A percentile compares a stretch with the other conserved stretches of the same genome.
phyloP scores from a whole-genome alignment of 2,329 filamentous ascomycete genomes.

The Botrytis pseudocinerea region DNA sequence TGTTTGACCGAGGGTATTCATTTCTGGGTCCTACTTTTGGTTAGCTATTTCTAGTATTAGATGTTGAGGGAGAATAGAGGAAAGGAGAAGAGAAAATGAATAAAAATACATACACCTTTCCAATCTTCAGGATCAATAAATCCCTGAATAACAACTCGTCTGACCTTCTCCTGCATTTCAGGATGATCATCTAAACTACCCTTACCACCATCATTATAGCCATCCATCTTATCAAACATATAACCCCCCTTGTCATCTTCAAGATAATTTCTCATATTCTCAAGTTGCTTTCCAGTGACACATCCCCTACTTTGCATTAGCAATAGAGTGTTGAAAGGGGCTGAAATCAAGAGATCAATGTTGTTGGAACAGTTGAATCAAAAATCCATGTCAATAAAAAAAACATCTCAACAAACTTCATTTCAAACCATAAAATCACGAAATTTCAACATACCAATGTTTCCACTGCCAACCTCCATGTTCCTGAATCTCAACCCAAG shows the following conservation, averaged over 20 bases:
- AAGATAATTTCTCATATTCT: constrained; percentile 61
- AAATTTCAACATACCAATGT: constrained; percentile 70
- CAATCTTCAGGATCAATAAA: constrained; percentile 85
- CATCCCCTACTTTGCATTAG: constrained; percentile 67
- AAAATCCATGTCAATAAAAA: no score
- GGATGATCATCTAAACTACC: constrained; percentile 45
- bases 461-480: constrained; percentile 73
- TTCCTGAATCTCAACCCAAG: constrained; percentile 62
- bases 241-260: constrained; percentile 50
- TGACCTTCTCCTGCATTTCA: constrained; percentile 72
- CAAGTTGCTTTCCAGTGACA: constrained; percentile 73
- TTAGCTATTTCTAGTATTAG: neutral
- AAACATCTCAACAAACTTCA: neutral
- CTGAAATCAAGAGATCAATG: neutral
- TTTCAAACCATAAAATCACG: neutral
- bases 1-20: constrained; percentile 39
- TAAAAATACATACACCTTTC: constrained; percentile 68
- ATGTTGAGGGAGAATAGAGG: neutral
- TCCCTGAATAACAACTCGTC: constrained; percentile 69
- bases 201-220: constrained; percentile 81
- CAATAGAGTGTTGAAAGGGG: neutral
- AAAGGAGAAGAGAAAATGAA: neutral
- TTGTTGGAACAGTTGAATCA: neutral
- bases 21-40: constrained; percentile 39
- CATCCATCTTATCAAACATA: constrained; percentile 48